Percentiles rank a stretch among this genome's conserved stretches.
Evolutionary conservation across 306 rosid genomes (phyloP).

Genomic region (Senna siamea): DNA sequence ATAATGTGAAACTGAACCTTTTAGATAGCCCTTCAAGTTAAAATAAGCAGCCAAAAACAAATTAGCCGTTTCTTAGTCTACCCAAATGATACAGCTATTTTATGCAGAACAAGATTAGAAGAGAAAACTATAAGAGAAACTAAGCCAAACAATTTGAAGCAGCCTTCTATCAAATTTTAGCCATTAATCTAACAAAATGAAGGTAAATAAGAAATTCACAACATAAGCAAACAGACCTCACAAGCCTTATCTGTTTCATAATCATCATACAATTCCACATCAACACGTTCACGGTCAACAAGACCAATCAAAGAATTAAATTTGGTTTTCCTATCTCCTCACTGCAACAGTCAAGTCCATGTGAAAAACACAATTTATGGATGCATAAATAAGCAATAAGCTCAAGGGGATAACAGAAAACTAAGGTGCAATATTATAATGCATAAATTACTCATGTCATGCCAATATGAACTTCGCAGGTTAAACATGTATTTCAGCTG

Average conservation of each 20-base stretch:
- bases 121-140: not conserved
- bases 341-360: conserved; percentile 47
- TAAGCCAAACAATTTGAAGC: not conserved
- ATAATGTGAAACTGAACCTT: conserved; percentile 16
- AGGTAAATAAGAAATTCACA: not conserved
- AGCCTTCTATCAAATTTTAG: conserved; percentile 4
- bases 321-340: conserved; percentile 90
- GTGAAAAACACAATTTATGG: conserved; percentile 4
- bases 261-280: conserved; percentile 80
- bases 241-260: conserved; percentile 89
- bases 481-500: not conserved
- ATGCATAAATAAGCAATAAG: conserved; percentile 3
- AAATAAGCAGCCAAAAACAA: not conserved
- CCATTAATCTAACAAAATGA: not conserved
- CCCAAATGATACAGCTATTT: not conserved
- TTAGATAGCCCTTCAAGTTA: not conserved
- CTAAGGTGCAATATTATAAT: not conserved
- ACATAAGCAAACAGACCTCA: conserved; percentile 59
- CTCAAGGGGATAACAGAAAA: not conserved
- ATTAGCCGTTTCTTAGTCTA: not conserved
- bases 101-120: not conserved
- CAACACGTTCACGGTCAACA: conserved; percentile 88
- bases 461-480: not conserved
- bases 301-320: conserved; percentile 97
- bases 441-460: not conserved